Evolutionary conservation across 2,329 filamentous ascomycete species (phyloP), one percentile per base, ranked within the genome.

Genomic region (Dactylellina haptotyla): DNA sequence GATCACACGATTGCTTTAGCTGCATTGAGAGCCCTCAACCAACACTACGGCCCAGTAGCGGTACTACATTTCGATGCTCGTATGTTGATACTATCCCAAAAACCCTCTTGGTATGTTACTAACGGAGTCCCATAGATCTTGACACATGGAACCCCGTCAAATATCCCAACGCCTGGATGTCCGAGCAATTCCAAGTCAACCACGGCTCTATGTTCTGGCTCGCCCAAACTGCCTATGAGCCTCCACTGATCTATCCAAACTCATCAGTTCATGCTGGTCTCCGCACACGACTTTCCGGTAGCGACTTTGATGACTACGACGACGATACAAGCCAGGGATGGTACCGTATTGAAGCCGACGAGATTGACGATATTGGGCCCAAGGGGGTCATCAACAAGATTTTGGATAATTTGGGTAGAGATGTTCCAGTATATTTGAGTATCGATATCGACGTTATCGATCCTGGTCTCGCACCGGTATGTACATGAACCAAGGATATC

Each of bases 171-270:
- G 87, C 88, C 63, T 97, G 93, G 93, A 81, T 83, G 4, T 86
- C 85, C 1, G 85, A 87, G 71, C 90, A 92, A 80, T 85, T 87
- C 1, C 86, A 89, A 77, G 95, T 96, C 83, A 96, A 89, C 79
- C 93, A 97, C 81, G 93, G 93, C 3, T 91, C 87, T 76, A 95
- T 96, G 88, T 96, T 96, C 84, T 94, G 92, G 90, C 86, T 94
- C 76, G 93, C 93, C 4, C 67, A 72, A 50, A 88, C 89, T 53
- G 88, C 88, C 28, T 66, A 69, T 48, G 50, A 67, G 14, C 93
- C 96, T 80, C 91, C 91, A 0, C 83, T 97, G 25, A 88, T 96
- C 67, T 54, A 32, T 23, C 84, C 87, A 72, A 93, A 94, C 80
- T 83, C 84, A 12, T 89, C 87, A 0, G 91, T 95, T 4, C 93